Evolutionary conservation across 345 rosid genomes (phyloP).

Genomic region (Aethionema arabicum): DNA sequence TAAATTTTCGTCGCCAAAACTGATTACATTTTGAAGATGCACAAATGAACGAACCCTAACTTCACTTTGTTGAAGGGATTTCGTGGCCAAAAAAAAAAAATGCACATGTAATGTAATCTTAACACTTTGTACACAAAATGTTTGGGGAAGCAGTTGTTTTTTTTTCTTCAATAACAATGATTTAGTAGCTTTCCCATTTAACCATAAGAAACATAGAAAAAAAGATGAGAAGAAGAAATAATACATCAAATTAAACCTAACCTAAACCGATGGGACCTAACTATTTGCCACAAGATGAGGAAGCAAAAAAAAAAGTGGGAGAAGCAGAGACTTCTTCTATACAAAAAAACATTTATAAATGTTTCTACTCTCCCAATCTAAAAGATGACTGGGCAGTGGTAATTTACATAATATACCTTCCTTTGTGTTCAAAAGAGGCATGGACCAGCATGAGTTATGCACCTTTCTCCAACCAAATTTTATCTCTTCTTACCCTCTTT

Average conservation of each 20-base stretch:
- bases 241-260: constrained; percentile 32
- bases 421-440: constrained; percentile 20
- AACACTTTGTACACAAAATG: neutral
- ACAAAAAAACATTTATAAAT: constrained; percentile 33
- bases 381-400: constrained; percentile 29
- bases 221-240: constrained; percentile 7
- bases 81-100: neutral
- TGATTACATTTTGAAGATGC: no score
- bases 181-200: constrained; percentile 1
- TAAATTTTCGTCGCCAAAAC: no score
- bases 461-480: constrained; percentile 11
- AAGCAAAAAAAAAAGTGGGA: neutral
- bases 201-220: neutral
- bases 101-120: neutral
- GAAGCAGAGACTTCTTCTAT: constrained; percentile 31
- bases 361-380: constrained; percentile 33
- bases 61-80: neutral
- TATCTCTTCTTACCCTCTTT: constrained; percentile 21
- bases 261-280: constrained; percentile 32
- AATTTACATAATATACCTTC: constrained; percentile 32
- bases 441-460: constrained; percentile 19
- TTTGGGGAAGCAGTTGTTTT: neutral
- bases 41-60: no score
- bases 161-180: neutral
- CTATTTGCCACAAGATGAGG: constrained; percentile 31